Evolutionary conservation across 805 yeast species (phyloP).

Genomic region (Candida insectalens): DNA sequence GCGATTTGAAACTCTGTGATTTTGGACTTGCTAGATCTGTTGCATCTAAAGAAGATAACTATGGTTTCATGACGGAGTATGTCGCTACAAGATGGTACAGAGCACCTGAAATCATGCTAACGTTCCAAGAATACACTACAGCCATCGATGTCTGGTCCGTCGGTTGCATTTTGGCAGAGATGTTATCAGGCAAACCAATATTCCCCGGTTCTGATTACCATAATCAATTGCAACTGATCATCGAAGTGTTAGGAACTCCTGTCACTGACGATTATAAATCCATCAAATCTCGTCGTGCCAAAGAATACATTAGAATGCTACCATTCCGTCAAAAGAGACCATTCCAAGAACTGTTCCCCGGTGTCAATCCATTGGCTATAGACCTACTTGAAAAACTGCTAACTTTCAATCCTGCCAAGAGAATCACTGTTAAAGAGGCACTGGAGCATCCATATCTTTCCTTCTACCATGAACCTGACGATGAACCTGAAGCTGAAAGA

Average conservation of each 20-base stretch:
- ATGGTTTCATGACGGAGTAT: slow-evolving; percentile 88
- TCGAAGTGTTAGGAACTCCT: slow-evolving; percentile 85
- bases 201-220: slow-evolving; percentile 95
- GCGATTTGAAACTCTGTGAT: slow-evolving; percentile 91
- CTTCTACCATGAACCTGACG: slow-evolving; percentile 90
- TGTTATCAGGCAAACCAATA: slow-evolving; percentile 75
- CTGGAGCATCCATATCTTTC: slow-evolving; percentile 76
- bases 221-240: slow-evolving; percentile 76
- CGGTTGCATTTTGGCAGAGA: slow-evolving; percentile 90
- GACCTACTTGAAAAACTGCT: slow-evolving; percentile 62
- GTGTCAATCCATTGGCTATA: slow-evolving; percentile 56
- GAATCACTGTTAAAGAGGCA: slow-evolving; percentile 81
- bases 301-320: slow-evolving; percentile 75
- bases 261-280: slow-evolving; percentile 64
- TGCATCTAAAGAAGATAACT: slow-evolving; percentile 53
- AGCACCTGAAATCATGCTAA: slow-evolving; percentile 95
- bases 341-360: slow-evolving; percentile 38
- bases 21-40: slow-evolving; percentile 79
- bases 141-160: slow-evolving; percentile 97
- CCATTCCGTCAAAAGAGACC: slow-evolving; percentile 62
- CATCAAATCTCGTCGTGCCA: slow-evolving; percentile 73
- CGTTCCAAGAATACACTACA: slow-evolving; percentile 85
- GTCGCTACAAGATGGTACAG: slow-evolving; percentile 98
- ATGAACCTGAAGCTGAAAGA: slow-evolving; percentile 80
- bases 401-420: slow-evolving; percentile 71